Evolutionary conservation across 2,329 filamentous ascomycete genomes (phyloP).

Genomic region (Fusarium secorum): DNA sequence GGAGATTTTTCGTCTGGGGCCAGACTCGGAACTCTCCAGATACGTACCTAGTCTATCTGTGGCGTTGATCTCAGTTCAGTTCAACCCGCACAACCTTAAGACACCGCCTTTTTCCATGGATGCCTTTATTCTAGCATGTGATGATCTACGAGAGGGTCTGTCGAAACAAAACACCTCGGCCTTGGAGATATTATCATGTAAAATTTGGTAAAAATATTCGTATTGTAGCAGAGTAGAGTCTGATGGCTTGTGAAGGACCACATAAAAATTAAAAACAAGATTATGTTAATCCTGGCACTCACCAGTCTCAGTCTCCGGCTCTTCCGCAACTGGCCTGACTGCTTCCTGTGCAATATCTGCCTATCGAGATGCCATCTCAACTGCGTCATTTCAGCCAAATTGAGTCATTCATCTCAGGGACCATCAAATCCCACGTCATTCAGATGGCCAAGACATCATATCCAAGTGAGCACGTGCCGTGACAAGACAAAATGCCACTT

Average conservation of each 20-base stretch:
- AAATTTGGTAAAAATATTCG: neutral
- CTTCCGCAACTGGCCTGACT: conserved; percentile 27
- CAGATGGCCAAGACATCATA: neutral
- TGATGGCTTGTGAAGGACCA: neutral
- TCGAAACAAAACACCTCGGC: conserved; percentile 19
- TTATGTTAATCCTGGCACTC: conserved; percentile 9
- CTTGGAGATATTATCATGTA: neutral
- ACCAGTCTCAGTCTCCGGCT: conserved; percentile 7
- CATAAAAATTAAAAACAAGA: conserved; percentile 31
- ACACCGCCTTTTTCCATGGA: conserved; percentile 33
- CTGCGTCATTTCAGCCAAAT: neutral
- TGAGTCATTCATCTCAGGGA: conserved; percentile 5
- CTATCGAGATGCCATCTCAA: conserved; percentile 9
- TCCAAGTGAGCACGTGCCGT: conserved; percentile 10
- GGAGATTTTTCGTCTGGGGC: conserved; percentile 33
- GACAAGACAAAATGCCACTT: neutral
- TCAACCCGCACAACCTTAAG: neutral
- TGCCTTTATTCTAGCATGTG: conserved; percentile 24
- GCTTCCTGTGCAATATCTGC: conserved; percentile 13
- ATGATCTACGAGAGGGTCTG: conserved; percentile 13
- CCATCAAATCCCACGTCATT: conserved; percentile 20
- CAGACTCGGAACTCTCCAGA: conserved; percentile 15
- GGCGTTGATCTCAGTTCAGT: conserved; percentile 7
- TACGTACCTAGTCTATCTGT: conserved; percentile 27
- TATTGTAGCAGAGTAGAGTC: neutral